phyloP scores from a whole-genome alignment of 2,329 filamentous ascomycete species.

The Claviceps arundinis region DNA sequence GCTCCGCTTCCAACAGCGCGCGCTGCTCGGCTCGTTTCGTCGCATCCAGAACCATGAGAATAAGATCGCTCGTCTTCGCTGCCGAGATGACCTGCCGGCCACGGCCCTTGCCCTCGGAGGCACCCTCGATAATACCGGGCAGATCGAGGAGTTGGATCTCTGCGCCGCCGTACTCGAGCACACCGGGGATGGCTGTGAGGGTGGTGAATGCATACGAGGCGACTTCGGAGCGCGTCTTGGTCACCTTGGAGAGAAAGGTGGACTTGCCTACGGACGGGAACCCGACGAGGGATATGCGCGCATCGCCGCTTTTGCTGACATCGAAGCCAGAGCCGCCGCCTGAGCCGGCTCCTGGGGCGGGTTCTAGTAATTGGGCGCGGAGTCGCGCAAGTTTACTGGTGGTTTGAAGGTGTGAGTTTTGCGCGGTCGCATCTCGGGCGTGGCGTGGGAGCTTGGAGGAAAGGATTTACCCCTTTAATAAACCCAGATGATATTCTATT shows the following conservation, averaged over 20 bases:
- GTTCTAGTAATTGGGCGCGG: constrained; percentile 87
- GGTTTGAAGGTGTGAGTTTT: constrained; percentile 3
- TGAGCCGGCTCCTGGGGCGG: constrained; percentile 62
- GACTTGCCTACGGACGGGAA: constrained; percentile 98
- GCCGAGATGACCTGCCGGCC: constrained; percentile 94
- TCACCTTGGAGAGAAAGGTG: constrained; percentile 97
- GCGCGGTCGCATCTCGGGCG: constrained; percentile 45
- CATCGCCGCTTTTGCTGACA: constrained; percentile 92
- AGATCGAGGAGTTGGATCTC: constrained; percentile 97
- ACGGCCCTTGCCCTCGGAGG: constrained; percentile 87
- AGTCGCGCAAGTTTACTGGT: constrained; percentile 85
- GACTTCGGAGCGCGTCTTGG: constrained; percentile 92
- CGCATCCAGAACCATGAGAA: constrained; percentile 92
- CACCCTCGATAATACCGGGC: constrained; percentile 95
- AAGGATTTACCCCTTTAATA: constrained; percentile 73
- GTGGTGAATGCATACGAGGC: constrained; percentile 97
- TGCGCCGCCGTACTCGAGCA: constrained; percentile 92
- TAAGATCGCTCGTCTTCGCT: constrained; percentile 94
- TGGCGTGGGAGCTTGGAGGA: not conserved
- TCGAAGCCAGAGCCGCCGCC: constrained; percentile 78
- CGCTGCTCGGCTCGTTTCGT: constrained; percentile 94
- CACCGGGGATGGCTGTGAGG: constrained; percentile 89
- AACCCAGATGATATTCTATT: constrained; percentile 90
- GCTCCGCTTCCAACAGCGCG: constrained; percentile 74
- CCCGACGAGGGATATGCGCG: constrained; percentile 91